Base-by-base conservation (phyloP, 768 basidiomycete species). In the Lactarius psammicola region DNA sequence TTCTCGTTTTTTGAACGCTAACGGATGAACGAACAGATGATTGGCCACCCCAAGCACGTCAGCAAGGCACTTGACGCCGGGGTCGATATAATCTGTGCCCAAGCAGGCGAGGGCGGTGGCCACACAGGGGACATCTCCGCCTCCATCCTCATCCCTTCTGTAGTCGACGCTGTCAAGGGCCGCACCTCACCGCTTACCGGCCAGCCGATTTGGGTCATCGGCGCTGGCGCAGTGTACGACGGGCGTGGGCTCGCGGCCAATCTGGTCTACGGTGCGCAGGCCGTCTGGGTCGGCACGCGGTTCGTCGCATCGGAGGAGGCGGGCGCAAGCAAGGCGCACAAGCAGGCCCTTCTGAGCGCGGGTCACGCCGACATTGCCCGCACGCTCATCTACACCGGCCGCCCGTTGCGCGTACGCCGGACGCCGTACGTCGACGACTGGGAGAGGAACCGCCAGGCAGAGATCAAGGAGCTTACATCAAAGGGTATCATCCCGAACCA, bases 1-100 rank as follows among this genome's bases (percentile, higher is more conserved):
- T n/a, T n/a, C n/a, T n/a, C n/a, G n/a, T n/a, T n/a, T n/a, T 6
- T 4, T 20, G 23, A 8, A 20, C 38, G 34, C 18, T 38, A 28
- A 28, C 6, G 1, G 4, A 20, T 11, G 4, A 31, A 40, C 26
- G 7, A 13, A 15, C 38, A 84, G 82, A 94, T 94, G 92, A 89
- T 96, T 65, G 95, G 95, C n/a, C 92, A 94, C 73, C 94, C 94
- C 15, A 96, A 94, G 74, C 92, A 94, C 74, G 90, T 90, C 54
- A 68, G 79, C 56, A 92, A 90, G 75, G 92, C 92, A 9, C 83
- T 96, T 36, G 90, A 83, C 3, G 88, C 81, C 40, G 95, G 95
- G 40, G 90, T 92, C 36, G 95, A 98, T 72, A 80, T 98, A 66
- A 95, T 98, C 74, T 97, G 95, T 72, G 94, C 94, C 4, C 94